Evolutionary conservation across 495 filamentous ascomycete species (phyloP), one percentile per base, ranked within the genome.

Genomic region (Coniosporium apollinis): DNA sequence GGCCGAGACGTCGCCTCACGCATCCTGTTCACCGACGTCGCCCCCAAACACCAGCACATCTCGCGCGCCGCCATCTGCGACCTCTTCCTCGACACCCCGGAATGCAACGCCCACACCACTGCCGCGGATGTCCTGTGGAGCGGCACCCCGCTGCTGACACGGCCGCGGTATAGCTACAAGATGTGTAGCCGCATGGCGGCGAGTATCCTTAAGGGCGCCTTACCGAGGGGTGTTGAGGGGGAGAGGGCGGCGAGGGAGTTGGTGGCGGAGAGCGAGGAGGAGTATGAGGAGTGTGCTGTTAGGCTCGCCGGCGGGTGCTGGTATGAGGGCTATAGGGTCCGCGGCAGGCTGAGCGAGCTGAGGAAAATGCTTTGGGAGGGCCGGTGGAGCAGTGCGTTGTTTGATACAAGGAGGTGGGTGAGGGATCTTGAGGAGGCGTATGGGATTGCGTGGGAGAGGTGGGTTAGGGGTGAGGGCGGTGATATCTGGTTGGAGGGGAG

Each of bases 121-220:
- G 87, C 89, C 5, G 92, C 89, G 4, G 89, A 99, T 49, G 77
- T 96, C 6, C 64, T 96, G 15, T 99, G 89, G 89, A 86, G 79
- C 30, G 85, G 82, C 34, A 99, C 91, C 4, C 89, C 89, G 22
- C 64, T 99, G 34, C 62, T 96, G 36, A 99, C 89, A 0, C 65
- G 86, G n/a, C 85, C 86, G n/a, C 70, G 87, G 20, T 89, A 94
- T 56, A 68, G 74, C 36, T 93, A 94, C 55, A 99, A 99, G 61
- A 99, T 99, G 89, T 96, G 91, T 57, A 91, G 82, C 28, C 75
- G 91, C 33, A 96, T 97, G 80, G 89, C 89, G 15, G 86, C 86
- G 24, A 87, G 81, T 10, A 96, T 97, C 44, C 64, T 97, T 9
- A 78, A 70, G 41, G 91, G 89, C 25, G 89, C 89, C 2, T 61